These are phyloP conservation scores for Inga leiocalycina DNA, from an alignment of 306 rosid genomes.

Conservation along the genomic window DNA sequence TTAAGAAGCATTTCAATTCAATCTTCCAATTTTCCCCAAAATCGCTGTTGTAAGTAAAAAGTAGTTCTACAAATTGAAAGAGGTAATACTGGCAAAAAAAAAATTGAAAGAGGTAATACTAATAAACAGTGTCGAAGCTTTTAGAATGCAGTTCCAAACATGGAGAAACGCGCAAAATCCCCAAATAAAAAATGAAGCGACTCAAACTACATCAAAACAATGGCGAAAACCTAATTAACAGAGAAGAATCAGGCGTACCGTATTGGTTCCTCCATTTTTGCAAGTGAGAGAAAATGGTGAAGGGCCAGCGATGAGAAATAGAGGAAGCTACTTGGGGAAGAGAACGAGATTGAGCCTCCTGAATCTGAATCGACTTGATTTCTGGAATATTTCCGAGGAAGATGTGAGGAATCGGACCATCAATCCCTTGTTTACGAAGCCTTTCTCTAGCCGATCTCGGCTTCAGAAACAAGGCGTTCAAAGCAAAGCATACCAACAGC, in stretches of 20 bases:
- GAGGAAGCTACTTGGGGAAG: not conserved
- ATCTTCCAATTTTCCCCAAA: not conserved
- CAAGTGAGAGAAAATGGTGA: constrained; percentile 50
- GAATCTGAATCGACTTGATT: constrained; percentile 44
- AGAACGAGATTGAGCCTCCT: constrained; percentile 8
- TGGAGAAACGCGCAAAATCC: not conserved
- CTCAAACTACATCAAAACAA: not conserved
- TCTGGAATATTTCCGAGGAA: constrained; percentile 61
- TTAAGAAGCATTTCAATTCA: not conserved
- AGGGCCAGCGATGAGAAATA: constrained; percentile 56
- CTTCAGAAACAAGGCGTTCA: constrained; percentile 36
- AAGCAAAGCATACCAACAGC: constrained; percentile 26
- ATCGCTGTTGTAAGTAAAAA: no score
- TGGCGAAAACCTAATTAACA: no score
- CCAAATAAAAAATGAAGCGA: not conserved
- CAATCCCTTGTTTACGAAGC: constrained; percentile 66
- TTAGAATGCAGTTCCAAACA: not conserved
- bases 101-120: not conserved
- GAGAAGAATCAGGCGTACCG: constrained; percentile 35
- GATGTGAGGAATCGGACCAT: constrained; percentile 65
- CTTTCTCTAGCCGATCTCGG: constrained; percentile 55
- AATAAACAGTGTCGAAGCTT: no score
- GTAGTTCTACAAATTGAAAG: not conserved
- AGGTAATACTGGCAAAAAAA: no score
- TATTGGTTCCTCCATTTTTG: constrained; percentile 54